Conservation (phyloP, 2,329 filamentous ascomycete species). For the Neurospora sp. region DNA sequence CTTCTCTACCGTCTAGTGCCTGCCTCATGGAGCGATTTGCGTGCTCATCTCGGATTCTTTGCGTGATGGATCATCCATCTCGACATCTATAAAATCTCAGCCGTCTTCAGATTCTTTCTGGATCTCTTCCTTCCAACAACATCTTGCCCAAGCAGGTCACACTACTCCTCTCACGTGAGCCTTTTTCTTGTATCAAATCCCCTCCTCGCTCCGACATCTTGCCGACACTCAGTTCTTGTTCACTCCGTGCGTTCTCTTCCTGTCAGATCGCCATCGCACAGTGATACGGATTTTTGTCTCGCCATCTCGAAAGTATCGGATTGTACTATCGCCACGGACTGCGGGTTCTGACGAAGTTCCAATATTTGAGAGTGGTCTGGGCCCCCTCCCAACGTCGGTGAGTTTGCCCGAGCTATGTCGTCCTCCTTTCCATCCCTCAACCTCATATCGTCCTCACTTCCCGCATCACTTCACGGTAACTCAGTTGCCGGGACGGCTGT, state of each 20-base stretch:
- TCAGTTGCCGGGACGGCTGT: not conserved
- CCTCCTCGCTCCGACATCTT: not conserved
- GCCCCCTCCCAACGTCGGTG: not conserved
- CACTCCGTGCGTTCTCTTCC: not conserved
- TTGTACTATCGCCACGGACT: not conserved
- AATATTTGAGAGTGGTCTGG: not conserved
- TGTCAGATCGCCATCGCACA: not conserved
- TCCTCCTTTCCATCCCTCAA: not conserved
- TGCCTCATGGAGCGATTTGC: not conserved
- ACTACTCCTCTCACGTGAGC: not conserved
- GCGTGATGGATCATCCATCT: not conserved
- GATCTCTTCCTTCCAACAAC: not conserved
- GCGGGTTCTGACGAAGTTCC: not conserved
- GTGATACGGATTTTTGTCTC: not conserved
- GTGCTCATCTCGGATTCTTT: not conserved
- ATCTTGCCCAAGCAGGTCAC: not conserved
- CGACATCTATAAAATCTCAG: not conserved
- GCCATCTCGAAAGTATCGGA: not conserved
- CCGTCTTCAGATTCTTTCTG: not conserved
- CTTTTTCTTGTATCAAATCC: not conserved
- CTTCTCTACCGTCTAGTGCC: not conserved
- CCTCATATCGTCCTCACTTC: not conserved
- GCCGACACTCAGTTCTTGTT: not conserved
- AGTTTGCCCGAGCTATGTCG: not conserved
- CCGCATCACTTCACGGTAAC: not conserved